phyloP scores from a whole-genome alignment of 2,329 filamentous ascomycete species.

The Penicillium decumbens region DNA sequence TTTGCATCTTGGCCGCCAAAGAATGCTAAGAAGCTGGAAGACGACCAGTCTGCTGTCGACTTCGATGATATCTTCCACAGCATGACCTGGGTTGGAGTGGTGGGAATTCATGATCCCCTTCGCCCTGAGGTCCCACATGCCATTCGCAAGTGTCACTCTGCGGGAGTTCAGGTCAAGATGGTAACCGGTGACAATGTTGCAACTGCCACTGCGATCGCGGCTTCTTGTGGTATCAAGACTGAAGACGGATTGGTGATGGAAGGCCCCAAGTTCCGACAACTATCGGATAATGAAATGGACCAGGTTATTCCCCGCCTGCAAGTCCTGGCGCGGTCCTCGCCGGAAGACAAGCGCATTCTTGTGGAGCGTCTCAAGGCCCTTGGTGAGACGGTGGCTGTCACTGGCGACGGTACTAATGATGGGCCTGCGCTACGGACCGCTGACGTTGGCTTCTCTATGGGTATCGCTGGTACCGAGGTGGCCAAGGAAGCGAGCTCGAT shows the following conservation, averaged over 20 bases:
- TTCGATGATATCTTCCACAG: constrained; percentile 66
- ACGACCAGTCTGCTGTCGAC: constrained; percentile 58
- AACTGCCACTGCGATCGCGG: constrained; percentile 68
- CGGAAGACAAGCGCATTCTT: constrained; percentile 63
- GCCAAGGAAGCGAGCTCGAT: constrained; percentile 66
- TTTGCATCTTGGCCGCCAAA: constrained; percentile 64
- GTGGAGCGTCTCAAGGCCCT: constrained; percentile 59
- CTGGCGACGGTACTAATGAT: constrained; percentile 65
- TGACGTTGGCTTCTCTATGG: constrained; percentile 66
- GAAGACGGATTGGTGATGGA: constrained; percentile 62
- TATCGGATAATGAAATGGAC: constrained; percentile 57
- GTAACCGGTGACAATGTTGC: constrained; percentile 67
- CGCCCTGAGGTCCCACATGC: constrained; percentile 63
- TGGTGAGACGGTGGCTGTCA: constrained; percentile 59
- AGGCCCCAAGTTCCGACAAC: constrained; percentile 61
- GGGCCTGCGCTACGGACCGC: constrained; percentile 62
- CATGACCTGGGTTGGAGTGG: constrained; percentile 68
- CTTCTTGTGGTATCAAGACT: constrained; percentile 65
- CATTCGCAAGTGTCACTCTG: constrained; percentile 61
- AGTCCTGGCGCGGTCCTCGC: constrained; percentile 61
- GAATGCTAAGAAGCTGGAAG: constrained; percentile 53
- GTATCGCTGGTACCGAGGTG: constrained; percentile 62
- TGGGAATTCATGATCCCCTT: constrained; percentile 71
- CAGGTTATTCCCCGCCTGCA: constrained; percentile 56
- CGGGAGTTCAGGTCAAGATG: constrained; percentile 69